A percentile compares a stretch with the other conserved stretches of the same genome.
phyloP scores from a whole-genome alignment of 768 basidiomycete species.

The Suillus alpinus region DNA sequence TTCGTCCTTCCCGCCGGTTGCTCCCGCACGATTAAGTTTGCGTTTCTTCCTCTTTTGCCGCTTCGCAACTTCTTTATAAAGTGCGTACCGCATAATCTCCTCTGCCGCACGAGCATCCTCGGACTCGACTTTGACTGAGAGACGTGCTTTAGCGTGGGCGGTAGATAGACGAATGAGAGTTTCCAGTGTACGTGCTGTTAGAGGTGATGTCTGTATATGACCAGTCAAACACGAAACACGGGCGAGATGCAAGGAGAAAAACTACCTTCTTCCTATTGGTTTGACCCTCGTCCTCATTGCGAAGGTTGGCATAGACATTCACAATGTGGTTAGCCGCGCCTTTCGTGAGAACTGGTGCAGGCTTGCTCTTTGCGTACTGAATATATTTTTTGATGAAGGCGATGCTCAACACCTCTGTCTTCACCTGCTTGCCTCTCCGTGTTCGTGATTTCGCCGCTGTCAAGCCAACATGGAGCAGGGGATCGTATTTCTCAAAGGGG shows the following conservation, averaged over 20 bases:
- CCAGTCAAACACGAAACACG: constrained; percentile 8
- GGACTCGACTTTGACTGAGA: constrained; percentile 82
- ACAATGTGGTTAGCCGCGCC: constrained; percentile 95
- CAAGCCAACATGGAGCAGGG: constrained; percentile 87
- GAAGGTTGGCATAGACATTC: constrained; percentile 83
- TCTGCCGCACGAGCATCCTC: constrained; percentile 88
- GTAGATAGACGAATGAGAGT: constrained; percentile 97
- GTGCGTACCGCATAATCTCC: constrained; percentile 92
- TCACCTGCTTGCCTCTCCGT: constrained; percentile 55
- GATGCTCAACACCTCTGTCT: constrained; percentile 86
- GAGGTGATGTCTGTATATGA: constrained; percentile 77
- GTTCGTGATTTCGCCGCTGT: constrained; percentile 46
- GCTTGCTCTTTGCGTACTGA: constrained; percentile 91
- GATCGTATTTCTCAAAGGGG: constrained; percentile 96
- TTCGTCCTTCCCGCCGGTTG: constrained; percentile 49
- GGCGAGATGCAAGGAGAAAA: constrained; percentile 6
- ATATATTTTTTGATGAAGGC: constrained; percentile 98
- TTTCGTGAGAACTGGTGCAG: constrained; percentile 82
- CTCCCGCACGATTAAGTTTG: constrained; percentile 73
- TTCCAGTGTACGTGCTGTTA: constrained; percentile 98
- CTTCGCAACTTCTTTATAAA: constrained; percentile 96
- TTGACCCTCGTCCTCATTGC: constrained; percentile 85
- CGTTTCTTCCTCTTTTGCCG: constrained; percentile 73
- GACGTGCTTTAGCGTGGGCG: constrained; percentile 93
- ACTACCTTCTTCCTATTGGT: constrained; percentile 82